phyloP scores from a whole-genome alignment of 2,329 filamentous ascomycete species.

The Cladosporium cucumerinum region DNA sequence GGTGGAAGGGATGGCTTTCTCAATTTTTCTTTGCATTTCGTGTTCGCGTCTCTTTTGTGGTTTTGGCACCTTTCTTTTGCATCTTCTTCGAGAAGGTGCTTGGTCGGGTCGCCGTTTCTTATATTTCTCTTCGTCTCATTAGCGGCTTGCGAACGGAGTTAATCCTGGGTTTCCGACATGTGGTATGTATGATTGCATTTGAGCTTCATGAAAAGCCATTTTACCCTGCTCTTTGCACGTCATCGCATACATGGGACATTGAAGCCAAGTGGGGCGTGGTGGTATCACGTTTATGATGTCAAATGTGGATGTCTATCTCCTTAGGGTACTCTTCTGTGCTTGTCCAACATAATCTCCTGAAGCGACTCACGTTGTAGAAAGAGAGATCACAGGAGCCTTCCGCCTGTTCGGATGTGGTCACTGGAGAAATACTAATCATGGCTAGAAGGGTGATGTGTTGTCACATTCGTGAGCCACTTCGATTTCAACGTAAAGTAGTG shows the following conservation, averaged over 20 bases:
- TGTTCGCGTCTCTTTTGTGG: not conserved
- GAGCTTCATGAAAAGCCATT: not conserved
- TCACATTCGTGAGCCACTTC: too few relatives aligned
- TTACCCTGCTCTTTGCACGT: not conserved
- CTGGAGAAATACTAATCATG: too few relatives aligned
- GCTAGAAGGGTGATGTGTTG: too few relatives aligned
- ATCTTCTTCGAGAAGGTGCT: not conserved
- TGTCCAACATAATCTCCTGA: too few relatives aligned
- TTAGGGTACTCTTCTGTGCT: too few relatives aligned
- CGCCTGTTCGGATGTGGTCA: too few relatives aligned
- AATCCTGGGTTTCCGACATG: not conserved
- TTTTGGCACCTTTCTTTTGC: not conserved
- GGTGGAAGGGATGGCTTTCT: not conserved
- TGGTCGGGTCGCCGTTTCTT: not conserved
- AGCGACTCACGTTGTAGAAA: too few relatives aligned
- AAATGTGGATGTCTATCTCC: too few relatives aligned
- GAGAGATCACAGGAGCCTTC: too few relatives aligned
- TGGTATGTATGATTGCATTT: slow-evolving; percentile 4
- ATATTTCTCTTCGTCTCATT: not conserved
- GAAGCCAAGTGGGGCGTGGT: not conserved
- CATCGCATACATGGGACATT: not conserved
- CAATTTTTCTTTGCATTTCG: not conserved
- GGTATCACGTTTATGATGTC: not conserved
- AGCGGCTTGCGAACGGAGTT: slow-evolving; percentile 5
- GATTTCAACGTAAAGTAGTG: too few relatives aligned